Base-by-base conservation (phyloP, 2,329 filamentous ascomycete genomes). In the Ascochyta viciae-villosae region DNA sequence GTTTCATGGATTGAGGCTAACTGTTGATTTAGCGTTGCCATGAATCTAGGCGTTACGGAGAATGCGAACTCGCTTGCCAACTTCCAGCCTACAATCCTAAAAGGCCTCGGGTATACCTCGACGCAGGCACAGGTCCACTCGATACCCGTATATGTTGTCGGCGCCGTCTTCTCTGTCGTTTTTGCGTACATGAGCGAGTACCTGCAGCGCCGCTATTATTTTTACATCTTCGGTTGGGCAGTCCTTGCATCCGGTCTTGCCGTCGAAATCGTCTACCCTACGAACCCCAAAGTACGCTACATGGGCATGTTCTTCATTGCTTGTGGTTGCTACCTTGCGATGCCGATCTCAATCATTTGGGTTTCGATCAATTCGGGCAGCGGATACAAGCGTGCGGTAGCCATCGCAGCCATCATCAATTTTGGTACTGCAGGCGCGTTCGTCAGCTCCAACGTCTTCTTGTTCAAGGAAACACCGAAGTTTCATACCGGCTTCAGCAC, bases 351-450 rank as follows among this genome's bases (percentile, higher is more conserved):
- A 66, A 67, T 87, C 31, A 80, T 80, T 8, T 86, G 83, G 84
- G 82, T 80, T 0, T 76, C 85, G 23, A 85, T 86, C 63, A 86
- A 79, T 75, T 67, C 60, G 62, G 64, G 62, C 1, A 66, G 61
- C 23, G 69, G 68, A 3, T 75, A 68, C 29, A 67, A 71, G 39
- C 65, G 64, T 7, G 56, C 63, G 1, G 63, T 66, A 6, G 60
- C 63, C 16, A 60, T 71, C 6, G 57, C 56, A 0, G 50, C 51
- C 1, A 69, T 74, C 9, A 63, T 72, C 35, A 63, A 63, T 19
- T 69, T 86, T 2, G 84, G 84, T 2, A 85, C 81, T 1, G 74
- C 81, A 2, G 84, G 84, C 7, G 83, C 83, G 1, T 84, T 87
- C 35, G 74, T 86, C 2, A 82, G 83, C 26, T 82, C 64, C 0